Evolutionary conservation across 139 green algal genomes (phyloP).

Genomic region (Microglena sp.): DNA sequence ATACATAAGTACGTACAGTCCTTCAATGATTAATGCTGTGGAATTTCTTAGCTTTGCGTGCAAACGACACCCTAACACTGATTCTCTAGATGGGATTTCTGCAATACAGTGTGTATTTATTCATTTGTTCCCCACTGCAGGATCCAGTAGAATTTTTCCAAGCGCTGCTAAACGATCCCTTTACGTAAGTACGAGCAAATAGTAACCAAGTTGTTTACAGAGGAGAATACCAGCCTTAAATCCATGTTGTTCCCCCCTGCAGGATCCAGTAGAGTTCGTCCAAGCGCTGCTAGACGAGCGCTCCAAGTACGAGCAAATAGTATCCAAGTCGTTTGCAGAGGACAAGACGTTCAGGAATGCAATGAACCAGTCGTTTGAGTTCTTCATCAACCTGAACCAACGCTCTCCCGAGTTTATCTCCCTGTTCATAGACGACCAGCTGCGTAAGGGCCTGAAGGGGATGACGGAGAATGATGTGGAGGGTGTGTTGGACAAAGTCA

Average conservation of each 20-base stretch:
- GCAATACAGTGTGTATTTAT: too few species aligned
- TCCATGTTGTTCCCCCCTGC: neutral
- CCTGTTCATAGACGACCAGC: constrained; percentile 94
- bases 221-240: too few species aligned
- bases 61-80: too few species aligned
- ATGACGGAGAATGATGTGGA: constrained; percentile 83
- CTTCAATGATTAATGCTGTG: too few species aligned
- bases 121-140: too few species aligned
- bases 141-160: too few species aligned
- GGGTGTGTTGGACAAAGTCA: constrained; percentile 81
- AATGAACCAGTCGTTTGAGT: constrained; percentile 87
- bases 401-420: constrained; percentile 90
- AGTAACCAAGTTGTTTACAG: too few species aligned
- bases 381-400: constrained; percentile 88
- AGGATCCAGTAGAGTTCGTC: constrained; percentile 83
- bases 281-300: constrained; percentile 68
- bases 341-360: constrained; percentile 87
- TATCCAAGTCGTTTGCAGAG: constrained; percentile 56
- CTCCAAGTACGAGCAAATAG: constrained; percentile 87
- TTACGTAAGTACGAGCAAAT: too few species aligned
- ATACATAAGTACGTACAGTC: too few species aligned
- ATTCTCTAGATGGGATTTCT: too few species aligned
- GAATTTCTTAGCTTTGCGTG: too few species aligned
- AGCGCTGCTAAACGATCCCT: too few species aligned
- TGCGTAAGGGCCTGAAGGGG: constrained; percentile 65